Conservation (phyloP, 768 basidiomycete genomes). For the Mrakia blollopis region DNA sequence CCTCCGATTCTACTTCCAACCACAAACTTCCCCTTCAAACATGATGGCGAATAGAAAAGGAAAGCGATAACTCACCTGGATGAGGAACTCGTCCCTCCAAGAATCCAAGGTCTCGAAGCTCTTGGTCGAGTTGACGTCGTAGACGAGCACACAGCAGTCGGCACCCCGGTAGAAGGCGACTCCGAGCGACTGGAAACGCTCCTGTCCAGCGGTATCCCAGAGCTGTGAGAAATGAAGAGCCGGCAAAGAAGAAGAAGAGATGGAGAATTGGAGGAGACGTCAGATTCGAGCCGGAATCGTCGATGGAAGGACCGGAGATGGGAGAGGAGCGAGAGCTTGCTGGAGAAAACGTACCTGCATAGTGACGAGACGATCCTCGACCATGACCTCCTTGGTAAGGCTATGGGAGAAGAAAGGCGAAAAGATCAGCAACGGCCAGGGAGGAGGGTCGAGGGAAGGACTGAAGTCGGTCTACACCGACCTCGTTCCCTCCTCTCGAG, state of each 20-base stretch:
- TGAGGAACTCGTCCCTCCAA: conserved; percentile 99
- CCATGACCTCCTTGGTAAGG: conserved; percentile 97
- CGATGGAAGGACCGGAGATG: conserved; percentile 8
- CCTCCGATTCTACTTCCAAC: neutral
- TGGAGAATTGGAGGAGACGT: neutral
- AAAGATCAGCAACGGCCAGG: neutral
- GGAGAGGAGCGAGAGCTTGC: neutral
- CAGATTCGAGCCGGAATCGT: neutral
- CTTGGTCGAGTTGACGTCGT: conserved; percentile 97
- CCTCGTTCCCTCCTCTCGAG: neutral
- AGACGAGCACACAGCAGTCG: conserved; percentile 97
- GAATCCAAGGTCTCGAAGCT: conserved; percentile 91
- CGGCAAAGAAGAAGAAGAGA: neutral
- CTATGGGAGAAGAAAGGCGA: conserved; percentile 46
- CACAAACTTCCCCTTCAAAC: neutral
- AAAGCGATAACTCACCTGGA: conserved; percentile 48
- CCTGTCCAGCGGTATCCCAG: conserved; percentile 99
- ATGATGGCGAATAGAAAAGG: neutral
- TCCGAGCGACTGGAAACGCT: conserved; percentile 97
- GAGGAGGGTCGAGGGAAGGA: too few species aligned
- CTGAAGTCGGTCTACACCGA: neutral
- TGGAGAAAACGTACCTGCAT: conserved; percentile 70
- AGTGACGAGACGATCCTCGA: conserved; percentile 94
- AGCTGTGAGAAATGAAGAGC: conserved; percentile 53
- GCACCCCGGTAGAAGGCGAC: conserved; percentile 99